Conservation (phyloP, 2,329 filamentous ascomycete genomes). For the Hysterium pulicare region DNA sequence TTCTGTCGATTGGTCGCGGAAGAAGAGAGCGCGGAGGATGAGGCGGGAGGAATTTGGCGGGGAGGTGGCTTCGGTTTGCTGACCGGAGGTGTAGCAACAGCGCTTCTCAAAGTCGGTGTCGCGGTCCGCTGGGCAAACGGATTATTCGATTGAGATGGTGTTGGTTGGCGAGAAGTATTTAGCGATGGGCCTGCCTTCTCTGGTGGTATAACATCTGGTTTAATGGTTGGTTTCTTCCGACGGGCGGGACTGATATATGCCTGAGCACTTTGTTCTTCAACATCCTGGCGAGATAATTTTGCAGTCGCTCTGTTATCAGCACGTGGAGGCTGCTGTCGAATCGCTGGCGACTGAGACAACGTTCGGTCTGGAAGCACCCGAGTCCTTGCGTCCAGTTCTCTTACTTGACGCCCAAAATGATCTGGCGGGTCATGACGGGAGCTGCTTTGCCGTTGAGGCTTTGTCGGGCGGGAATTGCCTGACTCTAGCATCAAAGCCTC, state of each 20-base stretch:
- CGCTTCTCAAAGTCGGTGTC: conserved; percentile 28
- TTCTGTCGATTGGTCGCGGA: conserved; percentile 76
- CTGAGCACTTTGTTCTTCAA: conserved; percentile 77
- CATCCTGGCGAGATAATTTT: conserved; percentile 67
- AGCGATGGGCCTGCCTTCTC: conserved; percentile 23
- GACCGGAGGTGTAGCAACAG: conserved; percentile 39
- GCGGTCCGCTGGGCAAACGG: conserved; percentile 34
- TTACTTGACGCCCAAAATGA: conserved; percentile 20
- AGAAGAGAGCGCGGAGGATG: conserved; percentile 65
- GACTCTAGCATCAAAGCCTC: conserved; percentile 76
- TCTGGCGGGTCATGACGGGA: conserved; percentile 20
- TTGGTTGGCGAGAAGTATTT: conserved; percentile 26
- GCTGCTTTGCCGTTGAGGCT: conserved; percentile 28
- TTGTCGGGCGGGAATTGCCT: conserved; percentile 55
- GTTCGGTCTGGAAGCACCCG: conserved; percentile 35
- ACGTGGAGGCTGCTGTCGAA: conserved; percentile 31
- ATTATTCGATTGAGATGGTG: conserved; percentile 37
- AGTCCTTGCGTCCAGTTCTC: conserved; percentile 18
- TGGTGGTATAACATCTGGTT: conserved; percentile 59
- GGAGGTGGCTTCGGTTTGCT: conserved; percentile 48
- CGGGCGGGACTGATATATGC: conserved; percentile 85
- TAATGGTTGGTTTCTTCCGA: conserved; percentile 64
- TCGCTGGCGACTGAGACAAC: conserved; percentile 38
- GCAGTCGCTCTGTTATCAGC: conserved; percentile 45
- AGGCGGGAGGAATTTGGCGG: conserved; percentile 64